phyloP scores from a whole-genome alignment of 805 yeast genomes.

The Monosporozyma yasuniensis region DNA sequence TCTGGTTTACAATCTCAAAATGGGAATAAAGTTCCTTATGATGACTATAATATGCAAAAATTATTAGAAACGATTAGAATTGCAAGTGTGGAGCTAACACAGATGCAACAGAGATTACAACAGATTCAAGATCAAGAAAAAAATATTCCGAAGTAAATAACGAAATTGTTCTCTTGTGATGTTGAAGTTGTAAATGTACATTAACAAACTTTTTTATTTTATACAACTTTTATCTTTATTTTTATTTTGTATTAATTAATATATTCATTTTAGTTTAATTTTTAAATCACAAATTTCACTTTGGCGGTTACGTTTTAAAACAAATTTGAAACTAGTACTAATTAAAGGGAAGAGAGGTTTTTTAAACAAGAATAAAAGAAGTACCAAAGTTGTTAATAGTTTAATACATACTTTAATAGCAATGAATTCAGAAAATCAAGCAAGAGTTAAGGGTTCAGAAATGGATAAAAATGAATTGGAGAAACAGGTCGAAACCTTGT shows the following conservation, averaged over 20 bases:
- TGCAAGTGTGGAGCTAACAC: slow-evolving; percentile 21
- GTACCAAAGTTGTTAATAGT: not conserved
- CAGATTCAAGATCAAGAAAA: not conserved
- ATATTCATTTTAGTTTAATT: not conserved
- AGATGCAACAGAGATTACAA: slow-evolving; percentile 14
- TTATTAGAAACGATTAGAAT: slow-evolving; percentile 22
- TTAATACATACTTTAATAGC: not conserved
- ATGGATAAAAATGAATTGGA: not conserved
- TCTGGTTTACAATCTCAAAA: not conserved
- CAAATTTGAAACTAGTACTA: not conserved
- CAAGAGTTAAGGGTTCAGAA: not conserved
- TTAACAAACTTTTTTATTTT: too few species aligned
- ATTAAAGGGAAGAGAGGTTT: too few species aligned
- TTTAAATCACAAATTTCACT: not conserved
- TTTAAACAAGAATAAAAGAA: not conserved
- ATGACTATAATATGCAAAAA: slow-evolving; percentile 17
- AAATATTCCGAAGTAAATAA: not conserved
- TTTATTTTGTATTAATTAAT: not conserved
- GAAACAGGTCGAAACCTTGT: not conserved
- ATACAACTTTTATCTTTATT: not conserved
- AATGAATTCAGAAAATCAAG: not conserved
- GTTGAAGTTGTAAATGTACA: too few species aligned
- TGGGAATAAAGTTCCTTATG: slow-evolving; percentile 2
- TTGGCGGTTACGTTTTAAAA: not conserved
- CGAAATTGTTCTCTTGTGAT: not conserved